Percentiles rank a stretch among this genome's conserved stretches.
Conservation (phyloP, 257 asterid species). For the Knoxia roxburghii region DNA sequence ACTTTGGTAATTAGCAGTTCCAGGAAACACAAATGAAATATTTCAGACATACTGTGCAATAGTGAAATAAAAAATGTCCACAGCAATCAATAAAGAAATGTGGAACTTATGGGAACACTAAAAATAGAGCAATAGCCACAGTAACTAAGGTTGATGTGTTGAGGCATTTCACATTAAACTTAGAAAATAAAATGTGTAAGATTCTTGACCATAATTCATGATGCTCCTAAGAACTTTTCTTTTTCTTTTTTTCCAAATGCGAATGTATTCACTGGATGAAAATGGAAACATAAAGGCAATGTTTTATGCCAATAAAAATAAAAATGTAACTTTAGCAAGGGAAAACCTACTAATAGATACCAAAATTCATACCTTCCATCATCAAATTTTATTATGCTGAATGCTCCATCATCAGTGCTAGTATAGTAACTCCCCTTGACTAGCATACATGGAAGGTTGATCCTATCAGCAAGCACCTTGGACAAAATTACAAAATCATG, state of each 20-base stretch:
- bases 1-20: not conserved
- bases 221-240: not conserved
- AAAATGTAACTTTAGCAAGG: not conserved
- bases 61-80: not conserved
- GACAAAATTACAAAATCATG: conserved; percentile 27
- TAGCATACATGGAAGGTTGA: conserved; percentile 90
- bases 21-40: not conserved
- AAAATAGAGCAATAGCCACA: not conserved
- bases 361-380: conserved; percentile 61
- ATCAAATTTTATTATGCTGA: conserved; percentile 83
- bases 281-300: not conserved
- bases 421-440: conserved; percentile 97
- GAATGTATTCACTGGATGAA: not conserved
- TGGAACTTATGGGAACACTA: not conserved
- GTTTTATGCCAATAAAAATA: not conserved
- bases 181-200: not conserved
- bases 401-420: conserved; percentile 99
- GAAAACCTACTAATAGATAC: not conserved
- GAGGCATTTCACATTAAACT: not conserved
- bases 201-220: not conserved
- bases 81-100: not conserved
- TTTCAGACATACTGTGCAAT: not conserved
- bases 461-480: conserved; percentile 95
- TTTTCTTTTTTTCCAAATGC: not conserved
- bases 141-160: not conserved